Percentiles rank a stretch among this genome's conserved stretches.
These are phyloP conservation scores for Graphilbum fragrans DNA, from an alignment of 2,329 filamentous ascomycete species.

Conservation along the genomic window DNA sequence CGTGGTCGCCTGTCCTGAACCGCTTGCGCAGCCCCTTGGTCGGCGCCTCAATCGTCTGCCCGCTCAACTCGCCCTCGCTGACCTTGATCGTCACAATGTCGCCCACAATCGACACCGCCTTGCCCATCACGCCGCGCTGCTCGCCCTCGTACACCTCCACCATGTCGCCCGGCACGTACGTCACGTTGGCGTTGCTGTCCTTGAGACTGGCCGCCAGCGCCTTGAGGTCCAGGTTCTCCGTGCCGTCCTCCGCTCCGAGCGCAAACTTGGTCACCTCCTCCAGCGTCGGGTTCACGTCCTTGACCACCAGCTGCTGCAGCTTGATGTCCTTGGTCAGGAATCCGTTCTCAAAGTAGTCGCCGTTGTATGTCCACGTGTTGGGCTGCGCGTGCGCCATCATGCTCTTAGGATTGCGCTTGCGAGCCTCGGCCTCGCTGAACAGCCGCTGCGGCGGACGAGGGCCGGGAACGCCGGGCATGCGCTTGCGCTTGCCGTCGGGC, in stretches of 20 bases:
- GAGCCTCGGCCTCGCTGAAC: constrained; percentile 87
- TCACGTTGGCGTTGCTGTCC: constrained; percentile 65
- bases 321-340: constrained; percentile 92
- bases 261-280: constrained; percentile 96
- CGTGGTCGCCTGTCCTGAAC: constrained; percentile 88
- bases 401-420: constrained; percentile 64
- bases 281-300: constrained; percentile 82
- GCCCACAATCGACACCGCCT: constrained; percentile 71
- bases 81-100: constrained; percentile 88
- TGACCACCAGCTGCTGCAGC: constrained; percentile 72
- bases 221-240: constrained; percentile 84
- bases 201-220: constrained; percentile 85
- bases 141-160: constrained; percentile 95
- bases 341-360: constrained; percentile 83
- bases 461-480: constrained; percentile 42
- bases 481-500: constrained; percentile 67
- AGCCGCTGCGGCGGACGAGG: constrained; percentile 75
- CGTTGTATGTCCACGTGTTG: constrained; percentile 74
- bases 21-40: constrained; percentile 85
- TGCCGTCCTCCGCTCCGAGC: constrained; percentile 77
- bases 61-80: constrained; percentile 66
- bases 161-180: constrained; percentile 86
- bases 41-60: constrained; percentile 83
- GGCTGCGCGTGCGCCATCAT: constrained; percentile 59
- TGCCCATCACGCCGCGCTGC: constrained; percentile 82